phyloP scores from a whole-genome alignment of 306 rosid genomes.

The Arachis stenosperma region DNA sequence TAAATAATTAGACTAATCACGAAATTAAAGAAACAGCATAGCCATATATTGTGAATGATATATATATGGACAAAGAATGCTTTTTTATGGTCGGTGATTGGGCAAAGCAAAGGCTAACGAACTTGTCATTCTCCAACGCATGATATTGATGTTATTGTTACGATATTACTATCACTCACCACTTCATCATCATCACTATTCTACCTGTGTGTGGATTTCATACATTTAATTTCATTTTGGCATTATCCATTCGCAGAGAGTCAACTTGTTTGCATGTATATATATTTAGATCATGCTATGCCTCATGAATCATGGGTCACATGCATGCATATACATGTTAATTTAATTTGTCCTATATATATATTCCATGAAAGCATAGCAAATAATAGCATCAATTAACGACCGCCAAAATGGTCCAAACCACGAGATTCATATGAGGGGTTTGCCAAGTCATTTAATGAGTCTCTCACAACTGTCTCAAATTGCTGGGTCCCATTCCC shows the following conservation, averaged over 20 bases:
- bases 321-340: not conserved
- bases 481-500: conserved; percentile 3
- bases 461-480: conserved; percentile 17
- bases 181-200: not conserved
- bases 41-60: not conserved
- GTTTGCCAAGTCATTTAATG: conserved; percentile 23
- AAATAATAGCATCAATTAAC: not conserved
- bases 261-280: conserved; percentile 34
- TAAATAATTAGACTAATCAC: not conserved
- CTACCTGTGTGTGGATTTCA: conserved; percentile 20
- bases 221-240: conserved; percentile 4
- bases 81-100: conserved; percentile 54
- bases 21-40: not conserved
- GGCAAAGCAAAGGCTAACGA: not conserved
- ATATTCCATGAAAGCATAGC: conserved; percentile 13
- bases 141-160: too few species aligned
- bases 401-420: conserved; percentile 75
- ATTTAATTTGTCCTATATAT: too few species aligned
- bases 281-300: too few species aligned
- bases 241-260: not conserved
- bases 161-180: too few species aligned
- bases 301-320: not conserved
- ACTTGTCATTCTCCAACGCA: conserved; percentile 9
- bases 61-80: conserved; percentile 33
- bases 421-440: conserved; percentile 61